These are phyloP conservation scores for Hyaloscypha finlandica DNA, from an alignment of 495 filamentous ascomycete genomes.

Conservation along the genomic window DNA sequence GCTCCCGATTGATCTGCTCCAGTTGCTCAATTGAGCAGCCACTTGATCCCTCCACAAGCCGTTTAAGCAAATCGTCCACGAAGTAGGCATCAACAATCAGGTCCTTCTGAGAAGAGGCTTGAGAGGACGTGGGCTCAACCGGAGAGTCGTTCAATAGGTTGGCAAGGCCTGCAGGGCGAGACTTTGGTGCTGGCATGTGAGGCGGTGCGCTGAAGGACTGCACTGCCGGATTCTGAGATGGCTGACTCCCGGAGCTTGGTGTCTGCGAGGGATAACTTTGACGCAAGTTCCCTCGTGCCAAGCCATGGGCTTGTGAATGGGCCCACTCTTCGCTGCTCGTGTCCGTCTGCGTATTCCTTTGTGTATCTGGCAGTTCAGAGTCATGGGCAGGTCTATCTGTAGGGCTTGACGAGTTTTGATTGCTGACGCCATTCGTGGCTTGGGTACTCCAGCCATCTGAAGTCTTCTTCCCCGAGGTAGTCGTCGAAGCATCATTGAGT, in stretches of 20 bases:
- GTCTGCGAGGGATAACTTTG: conserved; percentile 29
- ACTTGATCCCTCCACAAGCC: conserved; percentile 64
- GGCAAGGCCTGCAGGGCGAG: conserved; percentile 31
- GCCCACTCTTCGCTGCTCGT: conserved; percentile 42
- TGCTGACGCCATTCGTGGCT: conserved; percentile 56
- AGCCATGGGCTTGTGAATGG: conserved; percentile 53
- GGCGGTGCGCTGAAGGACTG: conserved; percentile 46
- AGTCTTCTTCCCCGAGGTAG: conserved; percentile 78
- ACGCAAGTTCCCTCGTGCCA: conserved; percentile 41
- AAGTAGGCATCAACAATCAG: conserved; percentile 59
- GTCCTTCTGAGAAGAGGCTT: conserved; percentile 44
- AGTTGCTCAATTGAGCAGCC: conserved; percentile 91
- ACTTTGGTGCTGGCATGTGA: conserved; percentile 31
- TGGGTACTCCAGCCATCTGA: conserved; percentile 60
- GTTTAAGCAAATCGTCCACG: conserved; percentile 55
- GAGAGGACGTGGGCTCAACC: conserved; percentile 41
- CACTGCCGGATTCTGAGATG: conserved; percentile 36
- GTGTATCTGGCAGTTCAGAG: conserved; percentile 63
- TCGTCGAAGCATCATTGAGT: conserved; percentile 84
- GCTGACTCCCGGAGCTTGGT: conserved; percentile 27
- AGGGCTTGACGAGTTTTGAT: conserved; percentile 34
- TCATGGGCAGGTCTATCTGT: conserved; percentile 32
- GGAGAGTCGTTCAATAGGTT: conserved; percentile 48
- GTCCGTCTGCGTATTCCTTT: conserved; percentile 32
- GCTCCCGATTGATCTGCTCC: conserved; percentile 85